Percentiles rank a stretch among this genome's conserved stretches.
phyloP scores from a whole-genome alignment of 331 rosid species.

The Quercus phellos region DNA sequence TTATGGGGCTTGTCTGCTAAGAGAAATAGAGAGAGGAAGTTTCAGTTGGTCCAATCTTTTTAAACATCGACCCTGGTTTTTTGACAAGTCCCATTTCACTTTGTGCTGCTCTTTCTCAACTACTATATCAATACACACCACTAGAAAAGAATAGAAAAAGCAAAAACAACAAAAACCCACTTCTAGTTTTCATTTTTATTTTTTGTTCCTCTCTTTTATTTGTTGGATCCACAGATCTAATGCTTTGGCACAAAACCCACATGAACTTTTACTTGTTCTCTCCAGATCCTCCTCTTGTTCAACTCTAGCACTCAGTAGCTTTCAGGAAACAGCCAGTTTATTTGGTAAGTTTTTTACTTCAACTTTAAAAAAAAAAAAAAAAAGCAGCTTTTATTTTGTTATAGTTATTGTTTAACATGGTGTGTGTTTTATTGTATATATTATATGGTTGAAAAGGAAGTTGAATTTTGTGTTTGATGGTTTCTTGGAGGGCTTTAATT shows the following conservation, averaged over 20 bases:
- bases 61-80: slow-evolving; percentile 20
- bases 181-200: neutral
- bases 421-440: neutral
- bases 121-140: slow-evolving; percentile 27
- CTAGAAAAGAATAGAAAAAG: neutral
- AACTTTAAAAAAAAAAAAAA: no score
- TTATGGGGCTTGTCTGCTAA: slow-evolving; percentile 52
- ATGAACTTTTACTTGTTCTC: slow-evolving; percentile 16
- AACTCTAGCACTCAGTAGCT: slow-evolving; percentile 13
- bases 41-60: slow-evolving; percentile 31
- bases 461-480: slow-evolving; percentile 18
- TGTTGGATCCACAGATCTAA: slow-evolving; percentile 72
- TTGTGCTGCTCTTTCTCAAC: slow-evolving; percentile 26
- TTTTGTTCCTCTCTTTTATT: slow-evolving; percentile 19
- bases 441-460: slow-evolving; percentile 1
- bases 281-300: slow-evolving; percentile 43
- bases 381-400: neutral
- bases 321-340: slow-evolving; percentile 25
- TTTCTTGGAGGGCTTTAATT: slow-evolving; percentile 11
- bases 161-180: slow-evolving; percentile 1
- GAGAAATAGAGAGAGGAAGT: neutral
- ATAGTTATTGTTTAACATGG: neutral
- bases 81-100: slow-evolving; percentile 23
- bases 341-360: slow-evolving; percentile 36
- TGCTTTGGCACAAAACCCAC: slow-evolving; percentile 17